Evolutionary conservation across 2,329 filamentous ascomycete species (phyloP).

Genomic region (Parascedosporium putredinis): DNA sequence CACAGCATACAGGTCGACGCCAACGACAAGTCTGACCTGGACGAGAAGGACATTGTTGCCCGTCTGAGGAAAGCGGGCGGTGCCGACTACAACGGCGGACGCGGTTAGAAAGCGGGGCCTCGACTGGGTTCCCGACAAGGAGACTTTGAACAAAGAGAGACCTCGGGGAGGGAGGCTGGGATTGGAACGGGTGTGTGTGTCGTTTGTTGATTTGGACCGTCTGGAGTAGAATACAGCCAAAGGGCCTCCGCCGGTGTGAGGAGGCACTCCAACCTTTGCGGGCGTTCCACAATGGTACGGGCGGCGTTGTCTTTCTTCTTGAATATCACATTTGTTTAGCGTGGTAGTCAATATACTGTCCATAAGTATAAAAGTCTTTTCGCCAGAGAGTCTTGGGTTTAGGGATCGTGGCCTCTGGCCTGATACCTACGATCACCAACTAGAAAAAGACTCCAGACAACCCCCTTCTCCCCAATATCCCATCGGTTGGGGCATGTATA

Average conservation of each 20-base stretch:
- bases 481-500: too few species aligned
- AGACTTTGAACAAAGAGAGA: too few species aligned
- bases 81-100: constrained; percentile 60
- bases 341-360: background rate
- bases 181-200: background rate
- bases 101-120: constrained; percentile 29
- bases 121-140: background rate
- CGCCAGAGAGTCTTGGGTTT: background rate
- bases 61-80: constrained; percentile 56
- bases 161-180: background rate
- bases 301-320: background rate
- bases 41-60: constrained; percentile 49
- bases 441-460: too few species aligned
- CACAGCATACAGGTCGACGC: constrained; percentile 57
- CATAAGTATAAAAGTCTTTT: background rate
- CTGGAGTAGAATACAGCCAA: background rate
- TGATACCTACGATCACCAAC: too few species aligned
- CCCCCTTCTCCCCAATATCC: too few species aligned
- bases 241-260: background rate
- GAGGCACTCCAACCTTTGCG: background rate
- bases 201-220: background rate
- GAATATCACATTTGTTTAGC: background rate
- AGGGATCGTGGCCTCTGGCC: too few species aligned
- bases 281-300: background rate
- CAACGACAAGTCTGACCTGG: constrained; percentile 47